These are phyloP conservation scores for Suillus subalutaceus DNA, from an alignment of 768 basidiomycete genomes.

Conservation along the genomic window DNA sequence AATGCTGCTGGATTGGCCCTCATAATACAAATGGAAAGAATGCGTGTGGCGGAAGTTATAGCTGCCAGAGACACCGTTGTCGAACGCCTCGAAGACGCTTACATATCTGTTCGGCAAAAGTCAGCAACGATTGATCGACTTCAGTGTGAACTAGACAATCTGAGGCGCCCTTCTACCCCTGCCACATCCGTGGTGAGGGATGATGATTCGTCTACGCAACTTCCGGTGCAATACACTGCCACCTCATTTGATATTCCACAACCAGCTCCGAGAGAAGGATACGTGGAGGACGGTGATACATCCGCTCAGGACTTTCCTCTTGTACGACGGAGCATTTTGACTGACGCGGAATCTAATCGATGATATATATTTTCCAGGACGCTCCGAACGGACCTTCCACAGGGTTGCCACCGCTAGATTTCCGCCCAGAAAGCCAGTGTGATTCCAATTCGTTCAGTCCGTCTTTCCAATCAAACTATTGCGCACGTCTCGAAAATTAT, in stretches of 20 bases:
- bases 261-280: background rate
- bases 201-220: background rate
- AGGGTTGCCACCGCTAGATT: background rate
- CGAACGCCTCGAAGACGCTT: conserved; percentile 59
- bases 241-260: background rate
- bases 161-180: conserved; percentile 26
- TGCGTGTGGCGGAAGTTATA: conserved; percentile 58
- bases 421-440: background rate
- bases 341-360: background rate
- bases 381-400: background rate
- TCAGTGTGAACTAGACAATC: conserved; percentile 42
- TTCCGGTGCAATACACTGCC: background rate
- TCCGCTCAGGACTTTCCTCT: background rate
- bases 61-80: conserved; percentile 66
- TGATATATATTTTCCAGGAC: background rate
- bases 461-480: background rate
- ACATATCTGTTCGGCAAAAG: conserved; percentile 63
- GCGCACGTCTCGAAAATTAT: background rate
- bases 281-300: no score
- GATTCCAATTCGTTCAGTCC: background rate
- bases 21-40: conserved; percentile 54
- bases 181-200: conserved; percentile 8
- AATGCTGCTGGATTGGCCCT: conserved; percentile 51
- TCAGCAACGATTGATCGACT: conserved; percentile 50
- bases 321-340: background rate